Conservation (phyloP, 2,329 filamentous ascomycete species). For the Claviceps spartinae region DNA sequence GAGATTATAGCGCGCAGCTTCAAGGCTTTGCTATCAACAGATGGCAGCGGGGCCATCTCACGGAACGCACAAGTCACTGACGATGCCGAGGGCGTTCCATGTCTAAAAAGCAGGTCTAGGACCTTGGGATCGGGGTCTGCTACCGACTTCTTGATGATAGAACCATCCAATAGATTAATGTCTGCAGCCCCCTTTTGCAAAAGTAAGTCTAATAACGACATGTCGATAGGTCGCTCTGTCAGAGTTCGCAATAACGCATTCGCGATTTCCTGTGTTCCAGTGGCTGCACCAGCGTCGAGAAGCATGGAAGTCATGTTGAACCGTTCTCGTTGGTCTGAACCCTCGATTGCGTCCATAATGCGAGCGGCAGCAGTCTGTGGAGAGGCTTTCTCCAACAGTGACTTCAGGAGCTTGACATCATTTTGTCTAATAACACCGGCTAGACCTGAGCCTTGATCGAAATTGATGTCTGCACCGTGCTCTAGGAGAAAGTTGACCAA, state of each 20-base stretch:
- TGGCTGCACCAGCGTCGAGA: slow-evolving; percentile 29
- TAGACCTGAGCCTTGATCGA: slow-evolving; percentile 36
- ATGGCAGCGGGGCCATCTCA: slow-evolving; percentile 28
- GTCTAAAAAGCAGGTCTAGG: slow-evolving; percentile 31
- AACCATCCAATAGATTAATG: slow-evolving; percentile 34
- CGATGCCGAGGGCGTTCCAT: slow-evolving; percentile 30
- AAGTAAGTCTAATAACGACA: slow-evolving; percentile 33
- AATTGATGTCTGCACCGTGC: slow-evolving; percentile 40
- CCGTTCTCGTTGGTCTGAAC: slow-evolving; percentile 27
- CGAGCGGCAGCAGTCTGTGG: slow-evolving; percentile 33
- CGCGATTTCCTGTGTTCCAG: slow-evolving; percentile 28
- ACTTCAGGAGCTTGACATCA: slow-evolving; percentile 31
- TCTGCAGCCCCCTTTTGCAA: slow-evolving; percentile 39
- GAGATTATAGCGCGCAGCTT: slow-evolving; percentile 36
- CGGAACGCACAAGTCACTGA: slow-evolving; percentile 31
- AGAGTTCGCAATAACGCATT: slow-evolving; percentile 29
- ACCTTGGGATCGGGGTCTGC: slow-evolving; percentile 32
- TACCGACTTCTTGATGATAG: slow-evolving; percentile 27
- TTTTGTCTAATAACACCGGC: slow-evolving; percentile 33
- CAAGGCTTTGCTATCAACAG: slow-evolving; percentile 30
- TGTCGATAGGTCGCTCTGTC: slow-evolving; percentile 32
- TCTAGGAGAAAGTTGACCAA: slow-evolving; percentile 39
- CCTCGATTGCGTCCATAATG: slow-evolving; percentile 33
- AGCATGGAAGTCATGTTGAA: slow-evolving; percentile 34
- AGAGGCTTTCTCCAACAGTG: slow-evolving; percentile 31